A percentile compares a stretch with the other conserved stretches of the same genome.
phyloP scores from a whole-genome alignment of 1,284 basidiomycete species.

The Moesziomyces antarcticus region DNA sequence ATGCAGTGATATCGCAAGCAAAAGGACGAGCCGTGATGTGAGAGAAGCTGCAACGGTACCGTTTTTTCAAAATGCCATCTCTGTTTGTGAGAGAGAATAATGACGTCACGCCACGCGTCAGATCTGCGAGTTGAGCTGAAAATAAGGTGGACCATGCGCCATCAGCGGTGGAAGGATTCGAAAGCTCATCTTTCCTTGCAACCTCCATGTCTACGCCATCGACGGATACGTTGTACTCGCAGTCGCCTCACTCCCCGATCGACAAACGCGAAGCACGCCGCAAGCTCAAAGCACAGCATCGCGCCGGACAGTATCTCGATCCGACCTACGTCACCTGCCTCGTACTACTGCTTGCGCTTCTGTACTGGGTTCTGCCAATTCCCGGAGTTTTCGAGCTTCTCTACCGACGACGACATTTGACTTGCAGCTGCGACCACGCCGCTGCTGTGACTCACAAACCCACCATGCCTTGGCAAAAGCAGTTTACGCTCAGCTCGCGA shows the following conservation, averaged over 20 bases:
- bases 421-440: constrained; percentile 3
- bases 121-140: constrained; percentile 5
- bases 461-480: constrained; percentile 90
- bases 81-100: neutral
- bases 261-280: constrained; percentile 42
- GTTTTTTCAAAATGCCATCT: neutral
- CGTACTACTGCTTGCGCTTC: constrained; percentile 27
- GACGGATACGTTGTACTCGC: constrained; percentile 31
- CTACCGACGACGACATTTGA: constrained; percentile 8
- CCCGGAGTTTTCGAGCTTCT: constrained; percentile 39
- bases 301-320: constrained; percentile 42
- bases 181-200: neutral
- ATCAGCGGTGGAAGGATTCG: too few relatives aligned
- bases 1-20: too few relatives aligned
- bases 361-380: constrained; percentile 48
- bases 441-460: constrained; percentile 5
- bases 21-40: too few relatives aligned
- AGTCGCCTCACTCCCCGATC: constrained; percentile 38
- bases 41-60: too few relatives aligned
- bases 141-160: too few relatives aligned
- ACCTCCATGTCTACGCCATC: constrained; percentile 7
- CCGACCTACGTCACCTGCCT: constrained; percentile 36
- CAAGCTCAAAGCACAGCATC: constrained; percentile 32
- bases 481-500: constrained; percentile 73
- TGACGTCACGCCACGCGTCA: constrained; percentile 1